Percentiles rank a stretch among this genome's conserved stretches.
Conservation (phyloP, 2,329 filamentous ascomycete species). For the Mariannaea sp. region DNA sequence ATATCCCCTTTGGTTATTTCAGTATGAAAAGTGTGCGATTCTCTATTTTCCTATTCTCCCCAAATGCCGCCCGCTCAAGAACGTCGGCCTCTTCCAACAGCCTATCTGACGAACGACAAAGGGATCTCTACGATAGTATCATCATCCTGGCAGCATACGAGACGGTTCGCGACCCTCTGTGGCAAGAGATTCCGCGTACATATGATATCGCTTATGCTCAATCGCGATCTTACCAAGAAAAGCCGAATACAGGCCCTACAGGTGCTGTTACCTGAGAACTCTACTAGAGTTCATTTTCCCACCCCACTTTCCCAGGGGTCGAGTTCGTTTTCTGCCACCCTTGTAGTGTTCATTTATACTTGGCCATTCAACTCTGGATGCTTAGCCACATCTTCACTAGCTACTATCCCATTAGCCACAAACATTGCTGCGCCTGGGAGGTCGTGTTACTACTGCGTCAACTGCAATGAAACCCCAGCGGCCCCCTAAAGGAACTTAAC, state of each 20-base stretch:
- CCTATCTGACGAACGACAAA: not conserved
- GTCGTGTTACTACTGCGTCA: too few species aligned
- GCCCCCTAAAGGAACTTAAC: too few species aligned
- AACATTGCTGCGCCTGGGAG: too few species aligned
- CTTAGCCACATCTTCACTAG: too few species aligned
- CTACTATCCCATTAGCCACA: too few species aligned
- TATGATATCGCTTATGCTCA: slow-evolving; percentile 12
- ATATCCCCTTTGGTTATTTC: not conserved
- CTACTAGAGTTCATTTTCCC: too few species aligned
- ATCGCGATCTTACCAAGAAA: slow-evolving; percentile 11
- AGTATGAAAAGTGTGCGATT: not conserved
- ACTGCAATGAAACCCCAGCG: too few species aligned
- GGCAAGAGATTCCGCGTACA: slow-evolving; percentile 6
- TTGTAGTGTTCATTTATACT: too few species aligned
- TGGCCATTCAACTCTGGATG: too few species aligned
- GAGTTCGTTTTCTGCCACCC: too few species aligned
- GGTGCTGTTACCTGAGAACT: too few species aligned
- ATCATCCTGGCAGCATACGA: not conserved
- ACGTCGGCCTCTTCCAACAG: not conserved
- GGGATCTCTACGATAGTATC: not conserved
- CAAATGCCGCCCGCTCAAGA: not conserved
- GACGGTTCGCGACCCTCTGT: slow-evolving; percentile 4
- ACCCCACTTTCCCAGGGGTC: too few species aligned
- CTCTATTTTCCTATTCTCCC: not conserved
- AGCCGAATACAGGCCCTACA: not conserved